Evolutionary conservation across 2,329 filamentous ascomycete genomes (phyloP).

Genomic region (Immersiporthe knoxdaviesiana): DNA sequence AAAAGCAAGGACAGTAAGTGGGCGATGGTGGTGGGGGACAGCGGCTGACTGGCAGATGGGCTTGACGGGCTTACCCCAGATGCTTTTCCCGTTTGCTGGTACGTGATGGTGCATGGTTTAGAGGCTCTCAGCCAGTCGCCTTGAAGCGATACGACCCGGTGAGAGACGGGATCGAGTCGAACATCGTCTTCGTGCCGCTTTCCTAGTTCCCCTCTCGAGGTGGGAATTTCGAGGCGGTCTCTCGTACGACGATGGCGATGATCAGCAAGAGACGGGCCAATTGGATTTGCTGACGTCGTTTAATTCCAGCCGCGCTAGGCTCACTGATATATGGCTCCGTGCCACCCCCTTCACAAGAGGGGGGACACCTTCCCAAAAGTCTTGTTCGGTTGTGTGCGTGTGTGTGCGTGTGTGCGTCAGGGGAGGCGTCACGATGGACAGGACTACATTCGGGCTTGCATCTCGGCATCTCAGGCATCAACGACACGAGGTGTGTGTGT

Average conservation of each 20-base stretch:
- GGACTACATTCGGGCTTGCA: too few species aligned
- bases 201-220: neutral
- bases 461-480: neutral
- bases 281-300: constrained; percentile 17
- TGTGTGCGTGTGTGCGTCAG: too few species aligned
- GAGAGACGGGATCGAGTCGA: neutral
- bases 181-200: constrained; percentile 6
- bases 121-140: neutral
- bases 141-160: neutral
- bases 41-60: neutral
- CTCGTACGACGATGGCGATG: constrained; percentile 14
- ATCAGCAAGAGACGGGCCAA: constrained; percentile 26
- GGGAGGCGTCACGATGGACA: neutral
- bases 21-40: neutral
- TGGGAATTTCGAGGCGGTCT: neutral
- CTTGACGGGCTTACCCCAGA: constrained; percentile 4
- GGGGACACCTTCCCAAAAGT: neutral
- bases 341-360: constrained; percentile 12
- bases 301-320: constrained; percentile 28
- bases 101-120: neutral
- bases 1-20: neutral
- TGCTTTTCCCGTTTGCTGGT: neutral
- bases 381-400: neutral
- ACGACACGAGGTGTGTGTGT: neutral
- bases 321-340: constrained; percentile 24